Conservation (phyloP, 345 rosid genomes). For the Eucalyptus sp. region DNA sequence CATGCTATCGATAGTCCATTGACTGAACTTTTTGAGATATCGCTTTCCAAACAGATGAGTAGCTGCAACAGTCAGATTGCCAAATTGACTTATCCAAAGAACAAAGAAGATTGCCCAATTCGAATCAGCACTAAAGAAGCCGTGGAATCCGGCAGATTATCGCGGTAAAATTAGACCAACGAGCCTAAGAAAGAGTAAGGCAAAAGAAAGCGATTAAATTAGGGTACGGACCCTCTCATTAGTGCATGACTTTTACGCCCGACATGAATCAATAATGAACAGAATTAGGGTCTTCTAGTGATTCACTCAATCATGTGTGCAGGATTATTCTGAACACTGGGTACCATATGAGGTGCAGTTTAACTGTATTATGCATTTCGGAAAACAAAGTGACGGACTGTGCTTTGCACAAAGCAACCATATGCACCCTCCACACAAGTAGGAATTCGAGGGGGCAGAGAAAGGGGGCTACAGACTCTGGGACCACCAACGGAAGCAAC, state of each 20-base stretch:
- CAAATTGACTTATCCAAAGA: neutral
- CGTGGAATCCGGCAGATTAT: neutral
- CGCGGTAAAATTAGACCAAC: neutral
- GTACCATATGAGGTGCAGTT: neutral
- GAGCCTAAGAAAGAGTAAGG: neutral
- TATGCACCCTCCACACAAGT: neutral
- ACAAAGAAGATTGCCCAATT: neutral
- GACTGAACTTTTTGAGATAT: neutral
- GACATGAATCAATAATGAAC: neutral
- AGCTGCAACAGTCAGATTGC: neutral
- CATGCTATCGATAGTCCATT: neutral
- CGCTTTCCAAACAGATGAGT: neutral
- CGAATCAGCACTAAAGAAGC: neutral
- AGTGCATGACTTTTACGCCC: neutral
- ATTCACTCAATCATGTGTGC: neutral
- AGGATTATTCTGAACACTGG: neutral
- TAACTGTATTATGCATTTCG: neutral
- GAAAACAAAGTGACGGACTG: neutral
- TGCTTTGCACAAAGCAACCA: neutral
- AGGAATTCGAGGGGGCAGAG: neutral
- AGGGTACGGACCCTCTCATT: neutral
- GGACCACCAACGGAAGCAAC: neutral
- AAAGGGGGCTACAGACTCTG: neutral
- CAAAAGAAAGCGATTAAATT: neutral
- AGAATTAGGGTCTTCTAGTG: neutral